Conservation (phyloP, 805 yeast genomes). For the Candida caryicola region DNA sequence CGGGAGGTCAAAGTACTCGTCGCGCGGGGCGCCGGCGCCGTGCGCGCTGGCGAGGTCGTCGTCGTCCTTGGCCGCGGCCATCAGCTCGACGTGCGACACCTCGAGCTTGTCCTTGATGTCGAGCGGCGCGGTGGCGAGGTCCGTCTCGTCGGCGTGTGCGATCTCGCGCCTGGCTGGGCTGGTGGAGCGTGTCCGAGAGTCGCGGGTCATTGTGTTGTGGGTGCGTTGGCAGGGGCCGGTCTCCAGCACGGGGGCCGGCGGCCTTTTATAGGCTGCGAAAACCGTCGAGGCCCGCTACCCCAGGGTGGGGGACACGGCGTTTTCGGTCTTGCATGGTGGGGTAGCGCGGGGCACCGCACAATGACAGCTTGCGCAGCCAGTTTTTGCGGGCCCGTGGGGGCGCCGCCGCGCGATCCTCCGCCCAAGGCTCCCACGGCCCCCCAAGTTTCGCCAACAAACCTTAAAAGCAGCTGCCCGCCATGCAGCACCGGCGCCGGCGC, state of each 20-base stretch:
- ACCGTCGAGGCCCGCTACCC: not conserved
- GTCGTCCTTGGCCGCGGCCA: not conserved
- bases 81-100: not conserved
- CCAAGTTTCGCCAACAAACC: no score
- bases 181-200: no score
- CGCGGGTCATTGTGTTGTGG: no score
- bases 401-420: no score
- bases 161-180: no score
- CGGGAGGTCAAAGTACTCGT: constrained; percentile 20
- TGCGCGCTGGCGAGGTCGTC: not conserved
- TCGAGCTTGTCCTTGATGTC: not conserved
- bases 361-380: no score
- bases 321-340: not conserved
- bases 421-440: no score
- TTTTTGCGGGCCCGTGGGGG: no score
- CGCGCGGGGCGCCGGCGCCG: not conserved
- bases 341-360: not conserved
- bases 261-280: not conserved
- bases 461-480: no score
- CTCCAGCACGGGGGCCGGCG: not conserved
- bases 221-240: no score
- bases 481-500: no score
- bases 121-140: not conserved
- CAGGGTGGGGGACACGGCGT: not conserved
- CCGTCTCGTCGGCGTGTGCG: not conserved